A percentile compares a stretch with the other conserved stretches of the same genome.
Conservation (phyloP, 2,329 filamentous ascomycete species). For the Neofusicoccum parvum region DNA sequence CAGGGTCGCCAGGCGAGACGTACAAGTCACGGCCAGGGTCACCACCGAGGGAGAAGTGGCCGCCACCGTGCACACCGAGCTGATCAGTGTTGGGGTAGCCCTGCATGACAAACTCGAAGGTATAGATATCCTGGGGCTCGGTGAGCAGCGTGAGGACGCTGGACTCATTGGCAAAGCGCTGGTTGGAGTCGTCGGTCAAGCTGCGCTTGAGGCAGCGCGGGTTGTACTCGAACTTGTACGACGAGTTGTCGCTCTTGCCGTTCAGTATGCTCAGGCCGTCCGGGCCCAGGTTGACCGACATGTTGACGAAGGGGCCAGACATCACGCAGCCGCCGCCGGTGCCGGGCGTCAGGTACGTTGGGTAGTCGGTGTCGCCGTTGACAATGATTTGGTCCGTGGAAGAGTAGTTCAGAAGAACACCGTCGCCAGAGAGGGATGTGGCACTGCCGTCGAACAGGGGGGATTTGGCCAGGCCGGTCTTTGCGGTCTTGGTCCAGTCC, state of each 20-base stretch:
- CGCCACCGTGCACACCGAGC: constrained; percentile 49
- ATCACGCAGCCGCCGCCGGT: constrained; percentile 59
- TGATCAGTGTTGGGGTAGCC: constrained; percentile 36
- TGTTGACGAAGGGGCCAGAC: constrained; percentile 55
- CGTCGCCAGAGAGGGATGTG: constrained; percentile 51
- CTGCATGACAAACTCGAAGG: constrained; percentile 44
- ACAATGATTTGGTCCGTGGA: constrained; percentile 18
- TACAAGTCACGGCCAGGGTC: constrained; percentile 51
- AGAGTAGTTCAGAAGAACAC: constrained; percentile 25
- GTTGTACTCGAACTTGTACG: constrained; percentile 31
- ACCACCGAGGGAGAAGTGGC: constrained; percentile 51
- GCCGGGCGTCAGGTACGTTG: constrained; percentile 49
- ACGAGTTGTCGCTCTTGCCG: constrained; percentile 27
- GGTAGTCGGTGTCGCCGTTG: not conserved
- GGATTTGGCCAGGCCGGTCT: constrained; percentile 36
- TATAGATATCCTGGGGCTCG: constrained; percentile 30
- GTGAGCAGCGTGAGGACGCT: constrained; percentile 30
- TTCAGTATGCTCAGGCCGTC: constrained; percentile 31
- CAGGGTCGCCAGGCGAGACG: constrained; percentile 49
- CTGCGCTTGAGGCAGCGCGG: constrained; percentile 44
- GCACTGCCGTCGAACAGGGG: constrained; percentile 59
- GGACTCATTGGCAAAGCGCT: constrained; percentile 29
- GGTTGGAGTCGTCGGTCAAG: constrained; percentile 33
- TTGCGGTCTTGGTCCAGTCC: constrained; percentile 19
- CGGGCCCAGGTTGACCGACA: constrained; percentile 51